phyloP scores from a whole-genome alignment of 2,329 filamentous ascomycete species.

The Botrytis sinoallii region DNA sequence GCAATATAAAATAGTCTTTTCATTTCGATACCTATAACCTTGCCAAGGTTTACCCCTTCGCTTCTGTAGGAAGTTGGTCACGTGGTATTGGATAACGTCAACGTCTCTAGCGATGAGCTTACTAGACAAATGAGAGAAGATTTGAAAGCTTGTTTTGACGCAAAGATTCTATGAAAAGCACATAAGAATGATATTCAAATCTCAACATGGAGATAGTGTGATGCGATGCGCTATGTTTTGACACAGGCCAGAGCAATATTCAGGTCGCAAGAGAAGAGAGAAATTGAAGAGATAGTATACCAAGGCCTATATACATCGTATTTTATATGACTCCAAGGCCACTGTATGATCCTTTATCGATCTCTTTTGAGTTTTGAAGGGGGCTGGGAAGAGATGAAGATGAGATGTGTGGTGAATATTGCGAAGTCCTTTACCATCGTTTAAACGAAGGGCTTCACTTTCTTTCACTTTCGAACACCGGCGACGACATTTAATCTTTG shows the following conservation, averaged over 20 bases:
- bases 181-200: too few relatives aligned
- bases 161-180: background rate
- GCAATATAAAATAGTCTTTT: background rate
- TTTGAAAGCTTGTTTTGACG: background rate
- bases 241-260: fast-evolving
- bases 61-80: background rate
- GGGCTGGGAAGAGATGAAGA: background rate
- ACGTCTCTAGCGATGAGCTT: background rate
- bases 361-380: background rate
- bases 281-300: background rate
- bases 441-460: background rate
- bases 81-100: background rate
- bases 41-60: slow-evolving; percentile 17
- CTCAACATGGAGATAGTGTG: background rate
- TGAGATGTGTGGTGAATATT: background rate
- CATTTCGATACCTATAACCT: background rate
- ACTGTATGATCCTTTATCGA: background rate
- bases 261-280: background rate
- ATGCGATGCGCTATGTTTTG: background rate
- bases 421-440: background rate
- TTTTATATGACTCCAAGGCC: fast-evolving
- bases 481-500: background rate
- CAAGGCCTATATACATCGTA: background rate
- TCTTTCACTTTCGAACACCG: background rate
- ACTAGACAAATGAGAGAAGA: too few relatives aligned